These are phyloP conservation scores for Lepraria neglecta DNA, from an alignment of 495 filamentous ascomycete genomes.

Conservation along the genomic window DNA sequence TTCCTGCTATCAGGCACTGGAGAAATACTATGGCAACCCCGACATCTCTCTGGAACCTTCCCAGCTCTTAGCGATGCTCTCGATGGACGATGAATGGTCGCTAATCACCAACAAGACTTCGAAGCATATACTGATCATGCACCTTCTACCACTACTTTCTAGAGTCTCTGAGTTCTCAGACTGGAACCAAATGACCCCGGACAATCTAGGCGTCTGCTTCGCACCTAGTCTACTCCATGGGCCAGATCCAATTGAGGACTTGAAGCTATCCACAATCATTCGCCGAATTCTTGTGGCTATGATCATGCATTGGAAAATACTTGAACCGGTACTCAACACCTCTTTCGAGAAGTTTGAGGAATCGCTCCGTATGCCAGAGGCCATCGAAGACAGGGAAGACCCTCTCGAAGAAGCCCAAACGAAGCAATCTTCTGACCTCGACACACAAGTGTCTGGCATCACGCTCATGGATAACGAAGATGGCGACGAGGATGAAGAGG, in stretches of 20 bases:
- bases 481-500: slow-evolving; percentile 15
- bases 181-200: slow-evolving; percentile 48
- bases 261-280: slow-evolving; percentile 33
- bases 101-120: slow-evolving; percentile 34
- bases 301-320: slow-evolving; percentile 23
- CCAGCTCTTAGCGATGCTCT: slow-evolving; percentile 32
- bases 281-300: slow-evolving; percentile 28
- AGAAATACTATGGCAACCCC: slow-evolving; percentile 29
- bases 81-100: slow-evolving; percentile 36
- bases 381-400: slow-evolving; percentile 26
- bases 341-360: slow-evolving; percentile 16
- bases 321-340: slow-evolving; percentile 20
- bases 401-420: slow-evolving; percentile 21
- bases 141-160: slow-evolving; percentile 48
- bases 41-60: slow-evolving; percentile 22
- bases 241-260: slow-evolving; percentile 29
- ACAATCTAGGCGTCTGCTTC: slow-evolving; percentile 48
- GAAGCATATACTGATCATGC: slow-evolving; percentile 41
- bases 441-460: slow-evolving; percentile 24
- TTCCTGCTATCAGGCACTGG: slow-evolving; percentile 37
- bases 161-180: slow-evolving; percentile 37
- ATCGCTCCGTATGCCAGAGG: slow-evolving; percentile 24
- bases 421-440: background rate
- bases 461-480: slow-evolving; percentile 26
- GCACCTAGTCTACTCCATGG: slow-evolving; percentile 33